Base-by-base conservation (phyloP, 2,329 filamentous ascomycete genomes). In the Didymellaceae sp. region DNA sequence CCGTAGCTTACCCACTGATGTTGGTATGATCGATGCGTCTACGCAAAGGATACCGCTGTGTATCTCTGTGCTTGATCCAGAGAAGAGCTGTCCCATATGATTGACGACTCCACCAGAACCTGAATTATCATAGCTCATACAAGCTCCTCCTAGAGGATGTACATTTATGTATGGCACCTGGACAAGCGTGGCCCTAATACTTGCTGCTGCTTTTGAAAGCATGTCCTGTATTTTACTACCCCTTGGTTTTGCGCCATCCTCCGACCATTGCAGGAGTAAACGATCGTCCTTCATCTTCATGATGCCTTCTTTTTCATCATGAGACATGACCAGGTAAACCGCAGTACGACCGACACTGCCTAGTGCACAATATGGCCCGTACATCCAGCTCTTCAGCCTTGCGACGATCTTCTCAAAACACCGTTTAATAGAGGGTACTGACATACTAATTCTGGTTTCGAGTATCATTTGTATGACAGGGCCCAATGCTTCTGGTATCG, bases 81-180 rank as follows among this genome's bases (percentile, higher is more conserved):
- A 77, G 45, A 87, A 86, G 0, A 88, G 70, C 57, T 86, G 78
- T 3, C 86, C 86, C 6, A 77, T 65, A 57, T 88, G 82, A 61
- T 87, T 85, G 0, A 82, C 83, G 0, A 80, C 86, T 9, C 86
- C 86, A 4, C 77, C 78, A 6, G 66, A 61, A 2, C 81, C 82
- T 1, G 81, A 84, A 14, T 82, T 81, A 61, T 86, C 83, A 4
- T 71, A 71, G 24, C 83, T 82, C 80, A 89, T 86, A 41, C 79
- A 81, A 2, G 85, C 85, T 34, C 86, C 86, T 75, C 83, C 85
- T 38, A 88, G 82, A 5, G 85, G 83, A 69, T 89, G 86, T 10
- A 88, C 86, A 0, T 85, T 87, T 17, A 88, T 78, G 54, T 82
- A 84, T 1, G 84, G 85, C 51, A 80, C 84, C 42, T 81, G 75